Evolutionary conservation across 2,329 filamentous ascomycete species (phyloP), one percentile per base, ranked within the genome.

Genomic region (Pyrenochaeta sp.): DNA sequence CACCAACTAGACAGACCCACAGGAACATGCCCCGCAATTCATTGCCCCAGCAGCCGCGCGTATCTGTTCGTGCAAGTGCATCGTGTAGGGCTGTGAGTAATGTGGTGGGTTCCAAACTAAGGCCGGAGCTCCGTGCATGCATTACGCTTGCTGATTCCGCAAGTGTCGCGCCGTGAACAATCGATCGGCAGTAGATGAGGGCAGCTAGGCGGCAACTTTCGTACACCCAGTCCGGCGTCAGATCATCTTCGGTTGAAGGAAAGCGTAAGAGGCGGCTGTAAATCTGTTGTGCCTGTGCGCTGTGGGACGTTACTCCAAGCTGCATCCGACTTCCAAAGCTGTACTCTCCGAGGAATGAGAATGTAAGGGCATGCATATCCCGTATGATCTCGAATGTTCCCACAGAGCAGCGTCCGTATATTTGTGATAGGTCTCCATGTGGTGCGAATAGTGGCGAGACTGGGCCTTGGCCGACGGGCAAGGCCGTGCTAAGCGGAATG

Each of bases 1-100:
- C 64, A 2, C 67, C 66, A 7, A 68, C 45, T 2, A 68, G 52
- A 34, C 58, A 63, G 7, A 68, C 48, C 66, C 66, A 71, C 3
- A 68, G 32, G 20, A 69, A 62, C 17, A 63, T 58, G 7, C 64
- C 64, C 20, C 53, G 48, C 31, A 69, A 36, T 7, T 36, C 41
- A 15, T 50, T 31, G 11, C 58, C 59, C 66, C 66, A 71, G 37
- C 50, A 55, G 5, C 21, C 34, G 7, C 28, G 32, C 13, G 37
- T 49, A 18, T 68, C 58, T 2, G 67, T 69, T 15, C 46, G 51
- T 6, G 53, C 40, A 1, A 71, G 27, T 3, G 63, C 60, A 7
- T 39, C 32, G 29, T 63, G 55, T 1, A 70, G 49, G n/a, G 63
- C 59, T 14, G 38, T 44, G 11, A 67, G 42, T 4, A 61, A 22